phyloP scores from a whole-genome alignment of 495 filamentous ascomycete species.

The Tuber brumale region DNA sequence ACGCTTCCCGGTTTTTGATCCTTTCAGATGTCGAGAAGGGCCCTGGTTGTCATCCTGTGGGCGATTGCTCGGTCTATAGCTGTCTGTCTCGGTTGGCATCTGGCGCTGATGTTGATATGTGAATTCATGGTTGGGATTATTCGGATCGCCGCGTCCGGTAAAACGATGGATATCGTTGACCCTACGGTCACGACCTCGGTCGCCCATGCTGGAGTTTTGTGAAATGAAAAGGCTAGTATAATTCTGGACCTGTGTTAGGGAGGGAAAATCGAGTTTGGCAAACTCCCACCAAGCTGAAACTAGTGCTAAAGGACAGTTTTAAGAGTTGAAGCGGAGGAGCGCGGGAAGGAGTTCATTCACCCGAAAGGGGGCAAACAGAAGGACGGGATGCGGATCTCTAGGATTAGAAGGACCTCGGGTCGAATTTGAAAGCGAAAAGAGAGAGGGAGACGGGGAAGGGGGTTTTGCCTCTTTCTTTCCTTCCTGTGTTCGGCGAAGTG shows the following conservation, averaged over 20 bases:
- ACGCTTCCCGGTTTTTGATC: constrained; percentile 22
- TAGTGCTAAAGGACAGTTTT: not conserved
- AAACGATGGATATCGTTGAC: constrained; percentile 28
- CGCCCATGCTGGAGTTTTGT: constrained; percentile 3
- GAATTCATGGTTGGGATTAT: constrained; percentile 31
- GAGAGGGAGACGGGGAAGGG: not conserved
- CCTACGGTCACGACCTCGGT: constrained; percentile 20
- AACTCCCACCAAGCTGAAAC: not conserved
- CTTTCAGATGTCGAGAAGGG: constrained; percentile 7
- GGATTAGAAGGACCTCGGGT: not conserved
- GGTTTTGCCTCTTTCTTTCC: not conserved
- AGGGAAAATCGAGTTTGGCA: not conserved
- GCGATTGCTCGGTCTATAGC: constrained; percentile 18
- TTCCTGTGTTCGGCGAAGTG: not conserved
- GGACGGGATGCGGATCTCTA: not conserved
- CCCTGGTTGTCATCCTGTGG: constrained; percentile 15
- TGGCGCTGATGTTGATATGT: constrained; percentile 25
- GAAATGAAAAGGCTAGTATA: not conserved
- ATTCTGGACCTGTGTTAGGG: not conserved
- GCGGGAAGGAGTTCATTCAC: not conserved
- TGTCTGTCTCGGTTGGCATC: constrained; percentile 14
- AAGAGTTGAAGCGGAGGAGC: not conserved
- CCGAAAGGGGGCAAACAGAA: not conserved
- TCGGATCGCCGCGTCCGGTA: constrained; percentile 35
- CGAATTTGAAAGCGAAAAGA: not conserved